Percentiles rank a stretch among this genome's conserved stretches.
Evolutionary conservation across 352 stramenopile genomes (phyloP).

Genomic region (Globisporangium sylvaticum): DNA sequence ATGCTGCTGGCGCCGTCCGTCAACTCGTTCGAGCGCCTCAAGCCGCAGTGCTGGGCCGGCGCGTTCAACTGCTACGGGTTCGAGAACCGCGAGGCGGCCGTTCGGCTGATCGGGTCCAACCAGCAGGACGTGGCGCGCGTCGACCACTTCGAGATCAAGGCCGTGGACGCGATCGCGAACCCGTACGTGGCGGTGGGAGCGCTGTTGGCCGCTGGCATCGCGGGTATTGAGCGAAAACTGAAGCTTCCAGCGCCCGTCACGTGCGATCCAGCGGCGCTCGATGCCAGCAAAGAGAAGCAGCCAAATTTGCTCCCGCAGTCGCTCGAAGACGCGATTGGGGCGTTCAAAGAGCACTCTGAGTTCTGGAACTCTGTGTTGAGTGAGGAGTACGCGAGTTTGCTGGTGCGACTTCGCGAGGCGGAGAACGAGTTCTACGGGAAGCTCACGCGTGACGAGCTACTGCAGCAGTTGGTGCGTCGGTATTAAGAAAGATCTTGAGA

Average conservation of each 20-base stretch:
- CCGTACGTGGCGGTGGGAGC: slow-evolving; percentile 28
- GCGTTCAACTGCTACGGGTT: slow-evolving; percentile 32
- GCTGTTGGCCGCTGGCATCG: slow-evolving; percentile 23
- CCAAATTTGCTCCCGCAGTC: slow-evolving; percentile 19
- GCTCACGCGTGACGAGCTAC: slow-evolving; percentile 1
- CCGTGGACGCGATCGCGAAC: slow-evolving; percentile 26
- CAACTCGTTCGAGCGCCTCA: slow-evolving; percentile 28
- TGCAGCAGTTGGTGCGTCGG: slow-evolving; percentile 5
- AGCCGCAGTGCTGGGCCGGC: slow-evolving; percentile 27
- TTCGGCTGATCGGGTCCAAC: slow-evolving; percentile 19
- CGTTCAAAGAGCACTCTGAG: background rate
- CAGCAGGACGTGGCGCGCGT: background rate
- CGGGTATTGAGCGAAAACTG: slow-evolving; percentile 8
- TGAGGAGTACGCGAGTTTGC: slow-evolving; percentile 11
- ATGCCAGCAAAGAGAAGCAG: background rate
- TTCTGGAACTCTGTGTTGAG: slow-evolving; percentile 20
- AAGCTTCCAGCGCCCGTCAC: slow-evolving; percentile 7
- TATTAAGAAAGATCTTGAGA: background rate
- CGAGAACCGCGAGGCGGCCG: slow-evolving; percentile 28
- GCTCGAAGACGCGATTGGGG: slow-evolving; percentile 16
- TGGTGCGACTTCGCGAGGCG: slow-evolving; percentile 15
- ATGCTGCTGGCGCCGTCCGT: slow-evolving; percentile 24
- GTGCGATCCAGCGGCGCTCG: slow-evolving; percentile 15
- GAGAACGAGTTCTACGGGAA: slow-evolving; percentile 20
- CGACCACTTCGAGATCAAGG: slow-evolving; percentile 31